Percentiles rank a stretch among this genome's conserved stretches.
These are phyloP conservation scores for Prunus davidiana DNA, from an alignment of 306 rosid genomes.

Conservation along the genomic window DNA sequence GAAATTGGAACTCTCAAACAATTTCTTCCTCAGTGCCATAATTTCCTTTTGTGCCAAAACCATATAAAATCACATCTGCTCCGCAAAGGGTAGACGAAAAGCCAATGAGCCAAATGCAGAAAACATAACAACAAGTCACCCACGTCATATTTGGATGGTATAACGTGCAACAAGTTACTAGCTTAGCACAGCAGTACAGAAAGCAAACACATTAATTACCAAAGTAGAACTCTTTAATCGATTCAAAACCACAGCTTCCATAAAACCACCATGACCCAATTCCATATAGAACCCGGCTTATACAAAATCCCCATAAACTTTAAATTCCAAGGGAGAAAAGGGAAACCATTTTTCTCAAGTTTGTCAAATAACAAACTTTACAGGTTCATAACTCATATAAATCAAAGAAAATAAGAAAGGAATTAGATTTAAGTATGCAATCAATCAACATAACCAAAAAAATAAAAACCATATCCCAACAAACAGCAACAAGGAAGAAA, in stretches of 20 bases:
- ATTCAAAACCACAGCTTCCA: background rate
- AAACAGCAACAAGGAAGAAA: background rate
- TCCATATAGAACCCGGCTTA: background rate
- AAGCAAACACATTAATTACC: background rate
- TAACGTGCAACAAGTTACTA: too few relatives aligned
- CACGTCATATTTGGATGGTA: background rate
- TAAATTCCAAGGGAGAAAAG: too few relatives aligned
- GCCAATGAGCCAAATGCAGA: background rate
- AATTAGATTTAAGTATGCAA: background rate
- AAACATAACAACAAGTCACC: background rate
- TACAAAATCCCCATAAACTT: background rate
- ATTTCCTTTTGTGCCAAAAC: background rate
- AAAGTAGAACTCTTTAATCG: background rate
- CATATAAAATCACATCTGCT: slow-evolving; percentile 1
- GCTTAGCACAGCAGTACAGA: background rate
- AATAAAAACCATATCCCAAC: background rate
- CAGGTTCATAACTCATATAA: background rate
- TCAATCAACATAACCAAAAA: background rate
- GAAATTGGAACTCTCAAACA: slow-evolving; percentile 3
- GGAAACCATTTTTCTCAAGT: background rate
- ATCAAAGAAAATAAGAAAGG: background rate
- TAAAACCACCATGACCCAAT: background rate
- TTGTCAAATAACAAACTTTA: background rate
- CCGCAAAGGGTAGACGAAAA: slow-evolving; percentile 4
- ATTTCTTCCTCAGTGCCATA: slow-evolving; percentile 12